Conservation (phyloP, 108 stramenopile genomes). For the Nitzschia inconspicua region DNA sequence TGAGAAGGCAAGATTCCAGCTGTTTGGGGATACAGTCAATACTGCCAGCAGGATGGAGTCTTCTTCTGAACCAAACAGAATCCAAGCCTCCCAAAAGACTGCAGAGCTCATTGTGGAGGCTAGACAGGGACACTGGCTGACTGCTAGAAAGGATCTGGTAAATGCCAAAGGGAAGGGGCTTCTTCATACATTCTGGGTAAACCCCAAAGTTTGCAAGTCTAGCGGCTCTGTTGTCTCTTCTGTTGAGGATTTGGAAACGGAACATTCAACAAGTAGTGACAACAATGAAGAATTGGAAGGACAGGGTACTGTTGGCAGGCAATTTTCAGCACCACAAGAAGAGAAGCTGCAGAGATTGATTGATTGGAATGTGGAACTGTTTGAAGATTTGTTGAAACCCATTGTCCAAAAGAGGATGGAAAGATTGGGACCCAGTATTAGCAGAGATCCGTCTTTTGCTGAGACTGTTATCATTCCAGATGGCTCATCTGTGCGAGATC, state of each 20-base stretch:
- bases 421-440: too few relatives aligned
- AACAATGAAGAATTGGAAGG: too few relatives aligned
- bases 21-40: constrained; percentile 17
- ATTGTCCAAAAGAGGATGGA: neutral
- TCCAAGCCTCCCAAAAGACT: constrained; percentile 11
- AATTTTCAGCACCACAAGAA: too few relatives aligned
- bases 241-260: too few relatives aligned
- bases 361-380: constrained; percentile 10
- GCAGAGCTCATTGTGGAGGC: constrained; percentile 7
- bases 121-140: neutral
- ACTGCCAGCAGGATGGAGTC: constrained; percentile 8
- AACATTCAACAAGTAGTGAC: too few relatives aligned
- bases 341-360: constrained; percentile 8
- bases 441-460: too few relatives aligned
- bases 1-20: constrained; percentile 24
- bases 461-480: neutral
- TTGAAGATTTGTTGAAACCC: neutral
- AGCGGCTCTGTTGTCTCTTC: too few relatives aligned
- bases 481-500: neutral
- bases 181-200: constrained; percentile 12
- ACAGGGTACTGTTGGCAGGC: too few relatives aligned
- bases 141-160: constrained; percentile 4
- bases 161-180: constrained; percentile 9
- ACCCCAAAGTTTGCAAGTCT: too few relatives aligned
- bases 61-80: neutral